Evolutionary conservation across 2,329 filamentous ascomycete species (phyloP).

Genomic region (Ambrosiella cleistominuta): DNA sequence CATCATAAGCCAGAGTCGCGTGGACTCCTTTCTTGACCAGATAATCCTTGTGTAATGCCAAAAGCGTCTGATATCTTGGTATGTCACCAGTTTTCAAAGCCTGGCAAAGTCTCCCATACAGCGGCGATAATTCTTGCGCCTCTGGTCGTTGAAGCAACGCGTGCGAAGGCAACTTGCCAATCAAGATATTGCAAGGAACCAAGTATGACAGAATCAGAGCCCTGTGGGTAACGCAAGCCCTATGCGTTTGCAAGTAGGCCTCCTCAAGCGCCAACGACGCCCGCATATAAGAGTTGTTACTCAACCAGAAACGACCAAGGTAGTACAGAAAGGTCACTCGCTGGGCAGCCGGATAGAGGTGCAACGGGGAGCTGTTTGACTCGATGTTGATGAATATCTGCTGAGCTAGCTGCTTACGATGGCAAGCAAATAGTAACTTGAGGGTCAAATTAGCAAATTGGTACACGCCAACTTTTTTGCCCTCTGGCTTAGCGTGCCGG

Average conservation of each 20-base stretch:
- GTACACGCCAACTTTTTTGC: slow-evolving; percentile 78
- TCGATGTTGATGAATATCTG: slow-evolving; percentile 83
- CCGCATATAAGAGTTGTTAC: slow-evolving; percentile 65
- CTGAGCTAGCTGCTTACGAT: slow-evolving; percentile 65
- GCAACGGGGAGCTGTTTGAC: slow-evolving; percentile 62
- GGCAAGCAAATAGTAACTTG: slow-evolving; percentile 72
- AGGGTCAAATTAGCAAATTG: slow-evolving; percentile 81
- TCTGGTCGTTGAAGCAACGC: slow-evolving; percentile 52
- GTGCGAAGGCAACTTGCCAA: slow-evolving; percentile 63
- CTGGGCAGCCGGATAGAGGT: slow-evolving; percentile 68
- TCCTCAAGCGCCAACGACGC: slow-evolving; percentile 59
- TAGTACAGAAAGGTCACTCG: slow-evolving; percentile 90
- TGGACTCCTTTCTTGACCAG: slow-evolving; percentile 60
- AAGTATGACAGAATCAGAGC: slow-evolving; percentile 69
- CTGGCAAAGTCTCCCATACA: slow-evolving; percentile 56
- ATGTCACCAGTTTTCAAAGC: slow-evolving; percentile 62
- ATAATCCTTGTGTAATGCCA: slow-evolving; percentile 50
- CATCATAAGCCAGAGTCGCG: slow-evolving; percentile 56
- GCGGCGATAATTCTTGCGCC: slow-evolving; percentile 41
- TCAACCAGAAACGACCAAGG: slow-evolving; percentile 75
- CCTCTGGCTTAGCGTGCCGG: slow-evolving; percentile 51
- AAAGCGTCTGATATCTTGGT: slow-evolving; percentile 50
- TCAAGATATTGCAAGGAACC: slow-evolving; percentile 63
- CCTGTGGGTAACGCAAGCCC: slow-evolving; percentile 51
- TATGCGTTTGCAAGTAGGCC: slow-evolving; percentile 55